These are phyloP conservation scores for Kodamaea sagamina DNA, from an alignment of 805 yeast genomes.

Conservation along the genomic window DNA sequence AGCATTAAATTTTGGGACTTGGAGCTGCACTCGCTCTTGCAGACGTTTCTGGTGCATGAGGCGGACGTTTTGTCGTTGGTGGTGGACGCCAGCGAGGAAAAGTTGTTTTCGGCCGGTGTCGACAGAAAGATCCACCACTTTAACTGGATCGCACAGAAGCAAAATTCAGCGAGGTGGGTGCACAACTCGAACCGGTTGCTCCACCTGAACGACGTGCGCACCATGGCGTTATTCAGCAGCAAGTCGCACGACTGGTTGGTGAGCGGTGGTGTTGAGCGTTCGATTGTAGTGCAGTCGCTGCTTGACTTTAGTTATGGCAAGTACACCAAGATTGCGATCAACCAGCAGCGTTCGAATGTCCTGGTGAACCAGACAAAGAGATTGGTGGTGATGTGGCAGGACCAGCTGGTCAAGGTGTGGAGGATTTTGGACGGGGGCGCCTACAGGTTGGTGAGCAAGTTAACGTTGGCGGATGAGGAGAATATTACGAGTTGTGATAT, in stretches of 20 bases:
- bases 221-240: slow-evolving; percentile 70
- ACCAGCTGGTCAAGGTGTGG: slow-evolving; percentile 84
- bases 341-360: slow-evolving; percentile 58
- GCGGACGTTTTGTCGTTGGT: slow-evolving; percentile 85
- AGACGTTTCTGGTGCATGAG: slow-evolving; percentile 80
- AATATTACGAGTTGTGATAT: slow-evolving; percentile 70
- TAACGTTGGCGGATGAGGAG: slow-evolving; percentile 72
- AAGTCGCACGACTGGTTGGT: slow-evolving; percentile 67
- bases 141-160: slow-evolving; percentile 42
- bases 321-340: slow-evolving; percentile 66
- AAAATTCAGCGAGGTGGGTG: slow-evolving; percentile 62
- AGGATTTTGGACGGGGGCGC: slow-evolving; percentile 44
- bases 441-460: slow-evolving; percentile 63
- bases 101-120: slow-evolving; percentile 85
- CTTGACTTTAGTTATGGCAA: slow-evolving; percentile 70
- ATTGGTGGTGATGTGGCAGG: slow-evolving; percentile 75
- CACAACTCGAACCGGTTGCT: slow-evolving; percentile 72
- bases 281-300: slow-evolving; percentile 64
- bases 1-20: slow-evolving; percentile 91
- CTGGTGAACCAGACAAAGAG: slow-evolving; percentile 48
- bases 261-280: slow-evolving; percentile 82
- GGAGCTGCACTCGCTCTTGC: slow-evolving; percentile 70
- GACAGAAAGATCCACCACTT: slow-evolving; percentile 87
- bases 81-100: slow-evolving; percentile 58
- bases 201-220: slow-evolving; percentile 84